Evolutionary conservation across 768 basidiomycete genomes (phyloP).

Genomic region (Imleria badia): DNA sequence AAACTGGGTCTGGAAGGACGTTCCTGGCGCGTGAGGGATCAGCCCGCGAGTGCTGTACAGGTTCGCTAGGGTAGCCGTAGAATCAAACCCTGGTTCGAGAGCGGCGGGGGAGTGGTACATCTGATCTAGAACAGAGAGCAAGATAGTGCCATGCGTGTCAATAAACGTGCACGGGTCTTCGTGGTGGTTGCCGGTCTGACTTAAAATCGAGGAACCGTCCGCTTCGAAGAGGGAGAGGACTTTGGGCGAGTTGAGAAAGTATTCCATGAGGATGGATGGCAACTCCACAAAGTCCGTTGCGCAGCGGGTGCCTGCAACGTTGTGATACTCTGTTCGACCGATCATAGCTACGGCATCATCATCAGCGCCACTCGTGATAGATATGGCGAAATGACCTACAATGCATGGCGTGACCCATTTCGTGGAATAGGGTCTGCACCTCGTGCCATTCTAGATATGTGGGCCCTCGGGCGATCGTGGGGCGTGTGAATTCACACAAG

Average conservation of each 20-base stretch:
- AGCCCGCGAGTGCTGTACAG: conserved; percentile 71
- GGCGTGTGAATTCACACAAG: conserved; percentile 79
- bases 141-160: conserved; percentile 88
- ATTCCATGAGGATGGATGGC: conserved; percentile 98
- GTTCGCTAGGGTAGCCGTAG: conserved; percentile 61
- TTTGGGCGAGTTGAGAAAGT: conserved; percentile 82
- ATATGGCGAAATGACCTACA: conserved; percentile 58
- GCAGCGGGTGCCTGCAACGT: conserved; percentile 95
- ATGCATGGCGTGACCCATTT: conserved; percentile 99
- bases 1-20: conserved; percentile 95
- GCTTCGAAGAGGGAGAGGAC: conserved; percentile 79
- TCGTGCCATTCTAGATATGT: conserved; percentile 89
- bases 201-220: conserved; percentile 44
- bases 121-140: conserved; percentile 88
- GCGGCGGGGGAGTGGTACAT: conserved; percentile 77
- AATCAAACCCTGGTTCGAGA: conserved; percentile 60
- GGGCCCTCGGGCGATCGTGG: conserved; percentile 58
- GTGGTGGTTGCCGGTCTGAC: conserved; percentile 62
- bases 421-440: conserved; percentile 92
- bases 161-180: conserved; percentile 78
- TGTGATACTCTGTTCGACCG: conserved; percentile 95
- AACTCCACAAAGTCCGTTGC: conserved; percentile 98
- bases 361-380: conserved; percentile 1
- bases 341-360: conserved; percentile 76
- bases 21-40: conserved; percentile 80